A percentile compares a stretch with the other conserved stretches of the same genome.
phyloP scores from a whole-genome alignment of 495 filamentous ascomycete species.

The Xylaria acuta region DNA sequence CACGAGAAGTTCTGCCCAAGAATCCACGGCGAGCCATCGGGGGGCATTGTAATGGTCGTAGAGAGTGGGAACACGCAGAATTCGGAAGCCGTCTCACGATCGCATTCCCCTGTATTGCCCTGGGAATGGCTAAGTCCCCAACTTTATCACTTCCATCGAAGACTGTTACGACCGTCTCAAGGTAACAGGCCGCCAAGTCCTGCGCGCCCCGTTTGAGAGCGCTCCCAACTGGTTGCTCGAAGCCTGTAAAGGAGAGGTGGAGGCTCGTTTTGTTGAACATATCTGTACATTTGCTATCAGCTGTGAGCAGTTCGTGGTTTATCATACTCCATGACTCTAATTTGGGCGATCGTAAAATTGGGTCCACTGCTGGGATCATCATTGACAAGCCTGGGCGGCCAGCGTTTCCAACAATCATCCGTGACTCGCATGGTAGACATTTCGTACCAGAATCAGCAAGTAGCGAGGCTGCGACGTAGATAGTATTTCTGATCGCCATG shows the following conservation, averaged over 20 bases:
- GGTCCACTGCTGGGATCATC: not conserved
- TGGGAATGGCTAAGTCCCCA: not conserved
- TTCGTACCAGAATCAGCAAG: not conserved
- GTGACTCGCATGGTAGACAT: not conserved
- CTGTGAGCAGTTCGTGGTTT: not conserved
- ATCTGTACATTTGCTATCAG: not conserved
- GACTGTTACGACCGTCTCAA: not conserved
- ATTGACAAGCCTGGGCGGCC: not conserved
- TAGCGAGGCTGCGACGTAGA: not conserved
- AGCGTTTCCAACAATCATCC: not conserved
- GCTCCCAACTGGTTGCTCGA: not conserved
- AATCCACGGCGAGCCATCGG: not conserved
- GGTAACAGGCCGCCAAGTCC: not conserved
- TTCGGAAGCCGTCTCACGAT: not conserved
- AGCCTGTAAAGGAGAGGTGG: not conserved
- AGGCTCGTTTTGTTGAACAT: conserved; percentile 3
- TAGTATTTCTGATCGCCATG: not conserved
- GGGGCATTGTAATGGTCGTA: not conserved
- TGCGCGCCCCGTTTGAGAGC: not conserved
- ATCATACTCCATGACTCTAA: not conserved
- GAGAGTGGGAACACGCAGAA: not conserved
- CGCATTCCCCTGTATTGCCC: not conserved
- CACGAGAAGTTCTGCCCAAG: not conserved
- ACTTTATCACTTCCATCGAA: not conserved
- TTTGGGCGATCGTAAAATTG: not conserved